Evolutionary conservation across 1,284 basidiomycete species (phyloP).

Genomic region (Taiwanofungus camphoratus): DNA sequence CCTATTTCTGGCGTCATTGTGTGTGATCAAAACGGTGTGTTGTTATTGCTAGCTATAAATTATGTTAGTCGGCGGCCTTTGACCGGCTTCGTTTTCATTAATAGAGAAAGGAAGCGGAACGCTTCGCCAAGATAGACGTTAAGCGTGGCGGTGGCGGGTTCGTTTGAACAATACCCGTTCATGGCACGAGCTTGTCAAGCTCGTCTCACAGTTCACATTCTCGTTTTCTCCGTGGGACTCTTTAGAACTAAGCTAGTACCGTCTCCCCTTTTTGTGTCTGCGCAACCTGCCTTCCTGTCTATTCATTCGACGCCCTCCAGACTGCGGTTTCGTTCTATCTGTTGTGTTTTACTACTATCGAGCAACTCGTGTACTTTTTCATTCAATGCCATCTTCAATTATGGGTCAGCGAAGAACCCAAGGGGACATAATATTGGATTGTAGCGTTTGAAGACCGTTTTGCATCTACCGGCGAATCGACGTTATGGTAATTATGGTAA

Average conservation of each 20-base stretch:
- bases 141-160: constrained; percentile 82
- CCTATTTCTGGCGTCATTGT: constrained; percentile 73
- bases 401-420: constrained; percentile 4
- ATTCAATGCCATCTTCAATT: not conserved
- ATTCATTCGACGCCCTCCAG: not conserved
- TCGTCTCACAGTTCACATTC: not conserved
- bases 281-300: not conserved
- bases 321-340: constrained; percentile 8
- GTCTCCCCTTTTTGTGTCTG: constrained; percentile 3
- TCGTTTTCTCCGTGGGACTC: not conserved
- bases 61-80: not conserved
- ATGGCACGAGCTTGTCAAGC: no score
- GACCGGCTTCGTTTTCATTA: constrained; percentile 5
- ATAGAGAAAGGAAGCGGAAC: constrained; percentile 71
- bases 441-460: no score
- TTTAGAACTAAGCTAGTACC: not conserved
- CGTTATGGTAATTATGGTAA: no score
- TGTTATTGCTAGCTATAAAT: no score
- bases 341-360: constrained; percentile 8
- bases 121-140: constrained; percentile 81
- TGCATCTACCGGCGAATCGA: no score
- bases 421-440: constrained; percentile 2
- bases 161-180: constrained; percentile 54
- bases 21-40: constrained; percentile 76
- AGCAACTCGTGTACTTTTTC: not conserved